Evolutionary conservation across 2,329 filamentous ascomycete genomes (phyloP).

Genomic region (Fusarium sp.): DNA sequence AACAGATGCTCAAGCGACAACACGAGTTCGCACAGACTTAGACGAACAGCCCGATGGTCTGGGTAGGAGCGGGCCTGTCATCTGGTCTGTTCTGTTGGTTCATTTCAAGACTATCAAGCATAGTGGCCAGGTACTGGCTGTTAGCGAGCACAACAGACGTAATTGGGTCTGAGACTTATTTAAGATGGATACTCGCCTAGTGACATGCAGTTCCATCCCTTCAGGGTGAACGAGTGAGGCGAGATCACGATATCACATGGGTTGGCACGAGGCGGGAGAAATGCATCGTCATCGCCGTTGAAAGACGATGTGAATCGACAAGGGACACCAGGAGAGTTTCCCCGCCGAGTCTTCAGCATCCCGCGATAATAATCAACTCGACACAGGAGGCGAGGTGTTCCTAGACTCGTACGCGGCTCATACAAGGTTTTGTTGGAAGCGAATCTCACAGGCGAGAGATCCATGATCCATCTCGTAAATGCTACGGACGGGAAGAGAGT

Average conservation of each 20-base stretch:
- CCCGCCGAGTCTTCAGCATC: slow-evolving; percentile 1
- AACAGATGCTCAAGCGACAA: neutral
- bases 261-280: slow-evolving; percentile 2
- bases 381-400: neutral
- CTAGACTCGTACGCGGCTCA: neutral
- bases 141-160: slow-evolving; percentile 12
- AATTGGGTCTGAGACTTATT: slow-evolving; percentile 1
- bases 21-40: neutral
- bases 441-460: slow-evolving; percentile 3
- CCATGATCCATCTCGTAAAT: neutral
- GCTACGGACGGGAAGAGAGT: slow-evolving; percentile 2
- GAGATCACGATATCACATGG: slow-evolving; percentile 1
- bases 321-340: neutral
- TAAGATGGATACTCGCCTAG: slow-evolving; percentile 1
- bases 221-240: slow-evolving; percentile 1
- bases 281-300: slow-evolving; percentile 16
- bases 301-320: slow-evolving; percentile 37
- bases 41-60: neutral
- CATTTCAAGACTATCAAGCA: neutral
- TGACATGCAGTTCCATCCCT: slow-evolving; percentile 7
- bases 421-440: neutral
- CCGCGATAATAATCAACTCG: slow-evolving; percentile 7
- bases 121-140: neutral
- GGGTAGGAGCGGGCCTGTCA: slow-evolving; percentile 10
- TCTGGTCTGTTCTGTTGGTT: neutral